A percentile compares a stretch with the other conserved stretches of the same genome.
phyloP scores from a whole-genome alignment of 495 filamentous ascomycete genomes.

The Beverwykella pulmonaria region DNA sequence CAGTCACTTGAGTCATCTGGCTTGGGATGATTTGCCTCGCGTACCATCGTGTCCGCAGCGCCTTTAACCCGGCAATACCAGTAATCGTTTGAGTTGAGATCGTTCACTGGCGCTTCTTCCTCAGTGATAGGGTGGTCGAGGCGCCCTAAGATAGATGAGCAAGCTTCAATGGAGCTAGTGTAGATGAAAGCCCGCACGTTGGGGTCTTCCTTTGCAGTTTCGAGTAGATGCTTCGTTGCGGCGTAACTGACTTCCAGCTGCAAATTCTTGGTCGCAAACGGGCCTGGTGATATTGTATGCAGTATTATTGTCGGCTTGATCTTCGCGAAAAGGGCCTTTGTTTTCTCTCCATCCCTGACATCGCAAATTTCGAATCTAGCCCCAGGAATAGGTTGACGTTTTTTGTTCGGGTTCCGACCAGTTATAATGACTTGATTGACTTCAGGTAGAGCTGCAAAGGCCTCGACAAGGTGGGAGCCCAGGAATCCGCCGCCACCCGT shows the following conservation, averaged over 20 bases:
- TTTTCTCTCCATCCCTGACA: not conserved
- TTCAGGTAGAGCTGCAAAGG: not conserved
- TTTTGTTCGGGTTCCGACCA: not conserved
- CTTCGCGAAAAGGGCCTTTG: not conserved
- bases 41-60: not conserved
- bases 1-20: no score
- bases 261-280: not conserved
- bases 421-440: not conserved
- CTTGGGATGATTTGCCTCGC: not conserved
- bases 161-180: conserved; percentile 2
- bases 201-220: not conserved
- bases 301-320: not conserved
- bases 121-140: no score
- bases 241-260: conserved; percentile 1
- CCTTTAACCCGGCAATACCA: not conserved
- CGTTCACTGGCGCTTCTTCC: no score
- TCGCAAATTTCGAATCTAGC: not conserved
- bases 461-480: not conserved
- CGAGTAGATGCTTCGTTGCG: conserved; percentile 1
- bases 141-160: not conserved
- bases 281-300: conserved; percentile 4
- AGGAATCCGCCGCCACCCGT: not conserved
- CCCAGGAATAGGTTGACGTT: not conserved
- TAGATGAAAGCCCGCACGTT: conserved; percentile 4
- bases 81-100: no score